Conservation (phyloP, 805 yeast species). For the Monosporozyma solicola region DNA sequence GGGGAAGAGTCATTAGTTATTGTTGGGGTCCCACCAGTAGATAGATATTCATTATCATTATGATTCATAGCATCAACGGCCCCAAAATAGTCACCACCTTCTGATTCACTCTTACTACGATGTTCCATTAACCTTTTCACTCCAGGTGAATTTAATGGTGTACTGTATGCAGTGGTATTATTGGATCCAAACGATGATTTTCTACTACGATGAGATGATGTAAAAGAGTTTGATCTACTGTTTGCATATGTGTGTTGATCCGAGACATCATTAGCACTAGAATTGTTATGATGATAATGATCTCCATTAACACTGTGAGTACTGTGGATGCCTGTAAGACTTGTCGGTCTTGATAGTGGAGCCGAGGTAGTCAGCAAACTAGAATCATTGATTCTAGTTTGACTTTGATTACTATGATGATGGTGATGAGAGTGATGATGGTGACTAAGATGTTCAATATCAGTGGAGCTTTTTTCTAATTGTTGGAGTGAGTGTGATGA, state of each 20-base stretch:
- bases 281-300: conserved; percentile 4
- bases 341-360: conserved; percentile 2
- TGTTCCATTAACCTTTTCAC: conserved; percentile 3
- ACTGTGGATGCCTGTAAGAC: conserved; percentile 10
- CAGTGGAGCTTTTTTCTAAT: conserved; percentile 26
- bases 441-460: conserved; percentile 23
- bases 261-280: background rate
- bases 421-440: conserved; percentile 1
- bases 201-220: conserved; percentile 25
- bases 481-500: conserved; percentile 17
- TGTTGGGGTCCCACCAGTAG: conserved; percentile 1
- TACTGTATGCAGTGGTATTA: conserved; percentile 24
- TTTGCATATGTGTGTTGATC: background rate
- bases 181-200: conserved; percentile 25
- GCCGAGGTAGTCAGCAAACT: background rate
- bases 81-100: conserved; percentile 1
- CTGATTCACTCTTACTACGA: background rate
- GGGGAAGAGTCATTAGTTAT: background rate
- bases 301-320: conserved; percentile 6
- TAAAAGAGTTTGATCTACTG: conserved; percentile 23
- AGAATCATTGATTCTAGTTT: background rate
- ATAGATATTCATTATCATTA: background rate
- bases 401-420: background rate
- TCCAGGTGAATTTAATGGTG: conserved; percentile 29
- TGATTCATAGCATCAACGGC: background rate